Evolutionary conservation across 1,284 basidiomycete species (phyloP).

Genomic region (Fomitopsis betulina): DNA sequence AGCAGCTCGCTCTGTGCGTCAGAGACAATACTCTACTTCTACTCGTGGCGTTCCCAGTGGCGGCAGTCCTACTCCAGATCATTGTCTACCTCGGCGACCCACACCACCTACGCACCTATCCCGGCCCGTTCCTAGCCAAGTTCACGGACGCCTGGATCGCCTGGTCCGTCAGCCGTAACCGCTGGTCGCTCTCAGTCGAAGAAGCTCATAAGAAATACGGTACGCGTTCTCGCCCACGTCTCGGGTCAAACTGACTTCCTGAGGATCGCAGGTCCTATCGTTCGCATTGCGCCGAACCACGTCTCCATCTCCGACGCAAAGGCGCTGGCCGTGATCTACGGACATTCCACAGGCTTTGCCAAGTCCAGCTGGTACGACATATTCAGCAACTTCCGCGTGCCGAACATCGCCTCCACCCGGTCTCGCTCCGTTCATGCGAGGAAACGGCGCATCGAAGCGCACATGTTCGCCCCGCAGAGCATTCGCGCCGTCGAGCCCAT

Average conservation of each 20-base stretch:
- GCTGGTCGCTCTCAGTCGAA: slow-evolving; percentile 60
- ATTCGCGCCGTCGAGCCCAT: slow-evolving; percentile 74
- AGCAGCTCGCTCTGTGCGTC: too few species aligned
- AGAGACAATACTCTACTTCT: background rate
- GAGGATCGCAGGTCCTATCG: slow-evolving; percentile 47
- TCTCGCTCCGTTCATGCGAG: slow-evolving; percentile 75
- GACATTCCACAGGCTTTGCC: slow-evolving; percentile 67
- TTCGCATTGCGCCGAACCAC: slow-evolving; percentile 81
- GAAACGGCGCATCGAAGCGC: slow-evolving; percentile 82
- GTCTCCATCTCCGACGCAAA: slow-evolving; percentile 77
- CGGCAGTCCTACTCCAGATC: slow-evolving; percentile 19
- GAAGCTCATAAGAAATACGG: slow-evolving; percentile 70
- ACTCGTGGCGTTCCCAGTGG: background rate
- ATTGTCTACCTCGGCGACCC: slow-evolving; percentile 53
- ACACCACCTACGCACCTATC: slow-evolving; percentile 49
- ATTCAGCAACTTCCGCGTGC: slow-evolving; percentile 58
- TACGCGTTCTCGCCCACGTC: slow-evolving; percentile 22
- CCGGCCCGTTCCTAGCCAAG: slow-evolving; percentile 71
- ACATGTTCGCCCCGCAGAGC: slow-evolving; percentile 80
- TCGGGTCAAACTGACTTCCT: background rate
- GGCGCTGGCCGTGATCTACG: slow-evolving; percentile 68
- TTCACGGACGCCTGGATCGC: slow-evolving; percentile 72
- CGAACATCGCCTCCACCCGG: slow-evolving; percentile 42
- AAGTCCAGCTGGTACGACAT: slow-evolving; percentile 70
- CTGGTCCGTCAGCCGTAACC: slow-evolving; percentile 27